Evolutionary conservation across 2,329 filamentous ascomycete species (phyloP).

Genomic region (Lecanoromycetidae sp.): DNA sequence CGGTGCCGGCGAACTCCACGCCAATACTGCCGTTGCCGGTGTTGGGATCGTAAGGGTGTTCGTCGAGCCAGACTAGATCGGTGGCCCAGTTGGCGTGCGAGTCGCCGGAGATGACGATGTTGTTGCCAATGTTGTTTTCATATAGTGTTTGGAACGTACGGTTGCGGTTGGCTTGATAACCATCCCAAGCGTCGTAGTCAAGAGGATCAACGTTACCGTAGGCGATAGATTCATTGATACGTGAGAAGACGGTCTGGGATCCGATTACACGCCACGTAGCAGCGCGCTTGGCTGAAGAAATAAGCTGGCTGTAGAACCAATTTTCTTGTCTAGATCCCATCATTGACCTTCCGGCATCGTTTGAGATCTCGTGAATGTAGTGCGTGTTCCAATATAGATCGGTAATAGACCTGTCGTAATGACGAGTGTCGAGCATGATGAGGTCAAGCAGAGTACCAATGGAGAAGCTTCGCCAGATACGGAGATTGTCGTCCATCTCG

Average conservation of each 20-base stretch:
- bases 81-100: conserved; percentile 54
- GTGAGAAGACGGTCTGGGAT: conserved; percentile 57
- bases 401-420: conserved; percentile 57
- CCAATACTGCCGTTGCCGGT: conserved; percentile 47
- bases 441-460: conserved; percentile 55
- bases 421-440: conserved; percentile 56
- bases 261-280: conserved; percentile 61
- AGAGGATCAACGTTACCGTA: conserved; percentile 33
- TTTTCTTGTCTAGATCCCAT: conserved; percentile 63
- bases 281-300: conserved; percentile 48
- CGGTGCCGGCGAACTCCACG: conserved; percentile 33
- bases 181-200: conserved; percentile 51
- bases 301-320: conserved; percentile 57
- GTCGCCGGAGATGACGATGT: conserved; percentile 60
- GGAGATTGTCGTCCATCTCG: conserved; percentile 56
- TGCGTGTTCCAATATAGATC: conserved; percentile 47
- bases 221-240: conserved; percentile 37
- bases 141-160: conserved; percentile 56
- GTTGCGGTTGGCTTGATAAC: conserved; percentile 59
- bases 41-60: conserved; percentile 39
- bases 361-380: conserved; percentile 50
- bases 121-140: conserved; percentile 57
- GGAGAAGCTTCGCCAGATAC: conserved; percentile 55
- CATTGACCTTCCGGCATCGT: conserved; percentile 55
- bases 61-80: conserved; percentile 48